phyloP scores from a whole-genome alignment of 257 asterid species.

The Cruciata laevipes region DNA sequence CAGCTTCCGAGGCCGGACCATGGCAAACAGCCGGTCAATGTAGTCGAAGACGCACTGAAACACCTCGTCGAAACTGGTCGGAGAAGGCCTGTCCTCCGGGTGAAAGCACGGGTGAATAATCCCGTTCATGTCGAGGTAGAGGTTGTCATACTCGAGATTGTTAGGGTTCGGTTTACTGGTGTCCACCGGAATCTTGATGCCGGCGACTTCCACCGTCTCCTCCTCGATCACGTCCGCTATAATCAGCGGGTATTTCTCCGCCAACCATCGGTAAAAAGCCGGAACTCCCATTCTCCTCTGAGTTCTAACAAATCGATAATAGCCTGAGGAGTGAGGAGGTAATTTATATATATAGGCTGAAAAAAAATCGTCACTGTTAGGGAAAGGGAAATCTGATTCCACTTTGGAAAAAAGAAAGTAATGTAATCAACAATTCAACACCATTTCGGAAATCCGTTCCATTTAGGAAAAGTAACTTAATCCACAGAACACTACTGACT shows the following conservation, averaged over 20 bases:
- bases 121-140: conserved; percentile 91
- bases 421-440: too few relatives aligned
- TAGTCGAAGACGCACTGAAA: conserved; percentile 88
- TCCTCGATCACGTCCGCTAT: conserved; percentile 80
- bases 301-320: not conserved
- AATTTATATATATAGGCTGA: not conserved
- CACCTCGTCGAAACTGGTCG: conserved; percentile 85
- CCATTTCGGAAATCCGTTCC: too few relatives aligned
- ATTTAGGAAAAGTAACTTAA: too few relatives aligned
- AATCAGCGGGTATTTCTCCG: conserved; percentile 92
- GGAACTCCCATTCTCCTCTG: conserved; percentile 71
- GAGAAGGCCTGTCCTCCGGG: conserved; percentile 98
- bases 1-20: conserved; percentile 92
- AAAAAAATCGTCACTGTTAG: too few relatives aligned
- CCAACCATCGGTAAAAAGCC: conserved; percentile 93
- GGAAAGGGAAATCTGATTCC: too few relatives aligned
- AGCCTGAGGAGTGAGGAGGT: too few relatives aligned
- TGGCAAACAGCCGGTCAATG: conserved; percentile 82
- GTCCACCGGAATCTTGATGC: conserved; percentile 70
- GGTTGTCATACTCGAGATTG: conserved; percentile 65
- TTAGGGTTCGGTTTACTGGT: conserved; percentile 92
- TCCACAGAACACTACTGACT: too few relatives aligned
- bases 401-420: too few relatives aligned
- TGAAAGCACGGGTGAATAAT: conserved; percentile 95
- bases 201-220: conserved; percentile 69